These are phyloP conservation scores for Mortierella sp. DNA, from an alignment of 371 early-diverging fungal genomes.

Conservation along the genomic window DNA sequence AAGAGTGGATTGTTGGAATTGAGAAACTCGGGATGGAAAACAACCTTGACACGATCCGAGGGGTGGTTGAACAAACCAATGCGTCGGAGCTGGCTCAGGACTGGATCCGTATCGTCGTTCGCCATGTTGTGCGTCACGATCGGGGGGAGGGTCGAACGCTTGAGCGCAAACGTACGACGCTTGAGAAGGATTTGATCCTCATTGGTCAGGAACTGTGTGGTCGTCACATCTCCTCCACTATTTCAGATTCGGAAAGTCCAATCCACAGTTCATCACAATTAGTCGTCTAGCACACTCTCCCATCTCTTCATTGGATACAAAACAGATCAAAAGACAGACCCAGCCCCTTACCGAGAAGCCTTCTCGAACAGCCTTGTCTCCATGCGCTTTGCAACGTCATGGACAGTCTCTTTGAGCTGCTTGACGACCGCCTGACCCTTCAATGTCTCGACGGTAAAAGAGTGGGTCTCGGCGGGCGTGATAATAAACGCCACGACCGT, in stretches of 20 bases:
- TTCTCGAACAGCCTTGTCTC: constrained; percentile 90
- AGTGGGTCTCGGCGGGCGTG: constrained; percentile 92
- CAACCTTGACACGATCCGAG: constrained; percentile 92
- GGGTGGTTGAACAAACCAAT: constrained; percentile 89
- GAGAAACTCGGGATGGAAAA: constrained; percentile 97
- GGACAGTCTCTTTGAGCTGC: constrained; percentile 91
- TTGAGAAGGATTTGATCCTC: constrained; percentile 91
- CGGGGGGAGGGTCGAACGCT: constrained; percentile 89
- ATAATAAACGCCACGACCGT: constrained; percentile 97
- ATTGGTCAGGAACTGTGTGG: constrained; percentile 75
- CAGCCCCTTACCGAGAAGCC: constrained; percentile 64
- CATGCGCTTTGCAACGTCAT: constrained; percentile 84
- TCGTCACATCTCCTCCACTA: constrained; percentile 65
- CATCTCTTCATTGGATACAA: no score
- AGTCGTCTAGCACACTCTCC: no score
- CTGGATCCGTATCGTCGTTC: constrained; percentile 87
- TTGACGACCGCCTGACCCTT: constrained; percentile 97
- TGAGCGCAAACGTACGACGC: constrained; percentile 91
- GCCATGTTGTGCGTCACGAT: constrained; percentile 97
- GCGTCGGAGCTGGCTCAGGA: constrained; percentile 83
- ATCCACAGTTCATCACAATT: no score
- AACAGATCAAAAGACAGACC: background rate
- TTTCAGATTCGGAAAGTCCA: background rate
- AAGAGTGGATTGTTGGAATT: constrained; percentile 94
- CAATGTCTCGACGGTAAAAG: constrained; percentile 95